Conservation (phyloP, 345 rosid genomes). For the Citropsis articulata region DNA sequence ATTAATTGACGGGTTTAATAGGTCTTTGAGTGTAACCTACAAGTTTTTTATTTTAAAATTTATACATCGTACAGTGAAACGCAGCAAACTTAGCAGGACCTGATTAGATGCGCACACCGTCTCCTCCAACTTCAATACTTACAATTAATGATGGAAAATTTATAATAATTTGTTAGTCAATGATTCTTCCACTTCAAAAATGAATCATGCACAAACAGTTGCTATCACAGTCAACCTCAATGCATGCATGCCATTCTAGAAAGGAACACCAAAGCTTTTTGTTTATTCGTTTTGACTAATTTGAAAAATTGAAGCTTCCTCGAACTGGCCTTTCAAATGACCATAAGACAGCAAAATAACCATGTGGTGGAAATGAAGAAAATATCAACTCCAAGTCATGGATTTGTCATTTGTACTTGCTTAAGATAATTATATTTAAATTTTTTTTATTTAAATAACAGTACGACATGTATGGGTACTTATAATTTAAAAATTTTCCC, state of each 20-base stretch:
- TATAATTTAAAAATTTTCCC: too few relatives aligned
- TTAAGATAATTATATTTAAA: too few relatives aligned
- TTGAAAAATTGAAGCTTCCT: background rate
- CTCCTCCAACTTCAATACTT: too few relatives aligned
- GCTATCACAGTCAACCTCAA: background rate
- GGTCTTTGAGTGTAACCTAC: too few relatives aligned
- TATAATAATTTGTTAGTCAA: background rate
- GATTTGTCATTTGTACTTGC: background rate
- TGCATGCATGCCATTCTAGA: background rate
- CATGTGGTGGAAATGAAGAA: background rate
- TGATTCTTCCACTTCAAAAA: background rate
- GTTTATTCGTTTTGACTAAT: background rate
- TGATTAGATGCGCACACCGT: too few relatives aligned
- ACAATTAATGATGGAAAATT: background rate
- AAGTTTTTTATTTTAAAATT: too few relatives aligned
- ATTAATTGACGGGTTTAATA: too few relatives aligned
- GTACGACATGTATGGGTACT: too few relatives aligned
- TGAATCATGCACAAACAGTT: background rate
- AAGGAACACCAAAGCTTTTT: rapidly evolving
- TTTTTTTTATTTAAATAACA: too few relatives aligned
- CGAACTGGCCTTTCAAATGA: background rate
- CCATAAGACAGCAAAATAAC: background rate
- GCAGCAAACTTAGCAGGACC: too few relatives aligned
- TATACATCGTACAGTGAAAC: too few relatives aligned
- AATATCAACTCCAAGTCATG: background rate